These are phyloP conservation scores for Apophysomyces trapeziformis DNA, from an alignment of 371 early-diverging fungal species.

Conservation along the genomic window DNA sequence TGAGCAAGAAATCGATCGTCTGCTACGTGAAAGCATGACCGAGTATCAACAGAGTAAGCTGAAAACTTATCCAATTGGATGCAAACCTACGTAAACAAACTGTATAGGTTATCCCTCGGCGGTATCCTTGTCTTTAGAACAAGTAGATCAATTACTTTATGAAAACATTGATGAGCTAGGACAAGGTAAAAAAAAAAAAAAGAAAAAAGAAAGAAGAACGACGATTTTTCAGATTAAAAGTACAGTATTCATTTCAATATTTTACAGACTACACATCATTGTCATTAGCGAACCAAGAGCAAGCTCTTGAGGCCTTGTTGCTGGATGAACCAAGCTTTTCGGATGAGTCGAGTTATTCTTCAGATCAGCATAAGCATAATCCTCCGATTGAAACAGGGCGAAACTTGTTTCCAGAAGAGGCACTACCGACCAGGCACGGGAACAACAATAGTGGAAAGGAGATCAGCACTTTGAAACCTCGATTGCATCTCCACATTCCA, in stretches of 20 bases:
- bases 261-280: background rate
- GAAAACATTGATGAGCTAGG: background rate
- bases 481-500: conserved; percentile 24
- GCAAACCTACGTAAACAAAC: background rate
- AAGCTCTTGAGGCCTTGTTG: background rate
- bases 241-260: background rate
- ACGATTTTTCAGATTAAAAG: too few relatives aligned
- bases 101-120: background rate
- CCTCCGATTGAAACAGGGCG: background rate
- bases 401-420: background rate
- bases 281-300: background rate
- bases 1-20: conserved; percentile 31
- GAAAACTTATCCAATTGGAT: background rate
- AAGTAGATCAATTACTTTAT: background rate
- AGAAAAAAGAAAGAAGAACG: background rate
- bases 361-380: conserved; percentile 16
- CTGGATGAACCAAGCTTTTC: background rate
- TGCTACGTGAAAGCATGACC: conserved; percentile 24
- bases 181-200: background rate
- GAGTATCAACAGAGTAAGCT: background rate
- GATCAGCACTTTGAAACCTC: background rate
- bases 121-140: conserved; percentile 5
- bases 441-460: background rate
- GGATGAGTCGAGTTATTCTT: conserved; percentile 1
- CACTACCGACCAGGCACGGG: conserved; percentile 10